Percentiles rank a stretch among this genome's conserved stretches.
Evolutionary conservation across 1,284 basidiomycete genomes (phyloP).

Genomic region (Puccinia triticina): DNA sequence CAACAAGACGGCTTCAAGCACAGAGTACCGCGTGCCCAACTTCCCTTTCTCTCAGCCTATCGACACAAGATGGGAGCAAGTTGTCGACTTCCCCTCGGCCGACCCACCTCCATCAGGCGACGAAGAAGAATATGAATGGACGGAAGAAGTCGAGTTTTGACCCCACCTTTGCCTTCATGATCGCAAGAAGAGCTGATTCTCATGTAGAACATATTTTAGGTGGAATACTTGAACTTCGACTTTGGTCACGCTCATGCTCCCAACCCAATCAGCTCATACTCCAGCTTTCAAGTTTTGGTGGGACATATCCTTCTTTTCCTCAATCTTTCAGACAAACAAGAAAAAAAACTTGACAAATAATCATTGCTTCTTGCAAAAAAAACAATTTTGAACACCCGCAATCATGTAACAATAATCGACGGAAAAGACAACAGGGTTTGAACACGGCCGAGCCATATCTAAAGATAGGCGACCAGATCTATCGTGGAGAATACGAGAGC

Average conservation of each 20-base stretch:
- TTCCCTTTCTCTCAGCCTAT: slow-evolving; percentile 27
- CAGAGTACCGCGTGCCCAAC: not conserved
- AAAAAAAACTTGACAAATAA: slow-evolving; percentile 7
- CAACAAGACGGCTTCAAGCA: not conserved
- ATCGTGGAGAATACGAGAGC: slow-evolving; percentile 40
- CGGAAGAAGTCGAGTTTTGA: slow-evolving; percentile 33
- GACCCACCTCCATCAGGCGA: not conserved
- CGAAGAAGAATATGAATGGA: slow-evolving; percentile 33
- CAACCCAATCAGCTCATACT: slow-evolving; percentile 21
- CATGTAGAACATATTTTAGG: slow-evolving; percentile 2
- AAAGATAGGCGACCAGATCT: slow-evolving; percentile 47
- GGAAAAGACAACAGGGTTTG: slow-evolving; percentile 31
- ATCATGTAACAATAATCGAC: not conserved
- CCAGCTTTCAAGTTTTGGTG: slow-evolving; percentile 49
- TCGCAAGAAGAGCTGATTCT: not conserved
- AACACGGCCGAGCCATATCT: slow-evolving; percentile 32
- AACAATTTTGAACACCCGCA: not conserved
- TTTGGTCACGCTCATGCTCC: slow-evolving; percentile 38
- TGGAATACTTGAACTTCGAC: slow-evolving; percentile 47
- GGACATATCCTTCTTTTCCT: not conserved
- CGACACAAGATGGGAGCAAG: slow-evolving; percentile 32
- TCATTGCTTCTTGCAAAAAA: not conserved
- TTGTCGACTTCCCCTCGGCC: slow-evolving; percentile 16
- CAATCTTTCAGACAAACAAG: not conserved
- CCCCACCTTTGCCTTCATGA: too few species aligned